Conservation (phyloP, 2,329 filamentous ascomycete species). For the Nemania diffusa region DNA sequence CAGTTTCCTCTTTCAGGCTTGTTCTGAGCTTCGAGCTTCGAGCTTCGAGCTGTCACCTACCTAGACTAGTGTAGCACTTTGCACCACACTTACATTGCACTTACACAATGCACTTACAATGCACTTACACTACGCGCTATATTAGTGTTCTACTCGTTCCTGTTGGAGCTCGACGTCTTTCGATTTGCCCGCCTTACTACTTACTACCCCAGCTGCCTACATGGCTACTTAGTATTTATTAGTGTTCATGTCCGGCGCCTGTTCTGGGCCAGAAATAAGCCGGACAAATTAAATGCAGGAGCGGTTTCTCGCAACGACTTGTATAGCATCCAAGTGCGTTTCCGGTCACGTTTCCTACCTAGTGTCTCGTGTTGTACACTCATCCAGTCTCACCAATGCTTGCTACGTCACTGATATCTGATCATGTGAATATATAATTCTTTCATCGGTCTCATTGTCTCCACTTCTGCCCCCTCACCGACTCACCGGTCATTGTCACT, state of each 20-base stretch:
- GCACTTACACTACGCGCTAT: too few relatives aligned
- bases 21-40: neutral
- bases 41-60: too few relatives aligned
- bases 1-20: neutral
- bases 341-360: neutral
- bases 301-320: neutral
- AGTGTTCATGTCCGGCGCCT: neutral
- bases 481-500: constrained; percentile 9
- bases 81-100: too few relatives aligned
- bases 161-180: too few relatives aligned
- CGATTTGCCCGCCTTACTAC: too few relatives aligned
- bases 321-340: neutral
- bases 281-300: neutral
- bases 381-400: constrained; percentile 7
- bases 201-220: too few relatives aligned
- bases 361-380: constrained; percentile 5
- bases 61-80: too few relatives aligned
- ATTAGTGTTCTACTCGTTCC: too few relatives aligned
- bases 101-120: too few relatives aligned
- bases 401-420: constrained; percentile 34
- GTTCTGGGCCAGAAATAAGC: neutral
- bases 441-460: constrained; percentile 15
- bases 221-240: neutral
- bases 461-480: constrained; percentile 26
- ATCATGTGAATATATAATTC: constrained; percentile 35